Evolutionary conservation across 2,329 filamentous ascomycete species (phyloP), one percentile per base, ranked within the genome.

Genomic region (Penicillium palitans): DNA sequence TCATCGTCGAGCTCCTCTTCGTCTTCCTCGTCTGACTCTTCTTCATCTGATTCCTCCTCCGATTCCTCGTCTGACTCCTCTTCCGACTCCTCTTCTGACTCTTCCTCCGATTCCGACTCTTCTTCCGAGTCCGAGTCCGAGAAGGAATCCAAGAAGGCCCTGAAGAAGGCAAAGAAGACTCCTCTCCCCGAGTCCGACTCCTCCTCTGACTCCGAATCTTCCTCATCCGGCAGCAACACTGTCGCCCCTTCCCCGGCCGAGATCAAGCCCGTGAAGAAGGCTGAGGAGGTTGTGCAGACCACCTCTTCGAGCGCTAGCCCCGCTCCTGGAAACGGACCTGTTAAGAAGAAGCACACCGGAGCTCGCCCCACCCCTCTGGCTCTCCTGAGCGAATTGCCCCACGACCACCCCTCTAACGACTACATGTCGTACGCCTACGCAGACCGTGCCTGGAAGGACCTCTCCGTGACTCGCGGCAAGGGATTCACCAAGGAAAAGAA

Each of bases 401-500:
- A 89, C 90, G 24, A 84, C 80, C 68, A 88, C 92, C 67, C 86
- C 3, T 92, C 88, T 67, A 97, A 98, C 76, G 85, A 84, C 15
- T 98, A 93, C 73, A 82, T 91, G 12, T 82, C 87, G 24, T 91
- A 97, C 74, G 88, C 90, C 63, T 99, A 98, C 78, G 93, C 93
- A 25, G 89, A 95, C 68, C 87, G 87, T 67, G 96, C 96, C 9
- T 90, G 93, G 72, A 85, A 91, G 66, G 93, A 97, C 72, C 80
- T 99, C 62, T 90, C 92, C 49, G 85, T 96, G 40, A 98, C 93
- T 33, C 91, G 89, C 74, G 95, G 95, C 70, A 98, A 97, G 80
- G 92, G 91, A 4, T 99, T 99, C 79, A 98, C 93, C 60, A 99
- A 99, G 82, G 95, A 98, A 81, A 99, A 99, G 87, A 99, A 99